Evolutionary conservation across 129 eudicot species (phyloP), one percentile per base, ranked within the genome.

Genomic region (Escallonia rubra): DNA sequence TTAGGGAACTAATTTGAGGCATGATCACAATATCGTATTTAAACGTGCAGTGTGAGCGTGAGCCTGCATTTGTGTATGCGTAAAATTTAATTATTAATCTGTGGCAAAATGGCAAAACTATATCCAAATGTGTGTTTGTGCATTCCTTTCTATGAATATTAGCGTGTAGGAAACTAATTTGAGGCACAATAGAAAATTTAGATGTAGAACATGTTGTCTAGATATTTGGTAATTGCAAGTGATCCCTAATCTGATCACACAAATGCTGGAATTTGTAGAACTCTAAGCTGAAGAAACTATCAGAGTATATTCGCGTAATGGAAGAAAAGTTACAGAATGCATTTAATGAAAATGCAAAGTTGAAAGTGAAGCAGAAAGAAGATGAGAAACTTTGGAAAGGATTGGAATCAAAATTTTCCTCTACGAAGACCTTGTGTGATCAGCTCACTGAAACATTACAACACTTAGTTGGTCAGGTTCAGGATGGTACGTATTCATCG

Each of bases 331-430:
- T 94, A 66, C 93, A 83, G 68, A 73, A 64, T 65, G 96, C 91
- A 55, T 84, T 78, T 73, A 90, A 94, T 74, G 97, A 94, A 78
- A 94, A 90, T 81, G 90, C 99, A 42, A 85, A 85, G 85, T 87
- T 90, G 45, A 89, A 85, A 77, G 96, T 87, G 84, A 89, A 75
- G 90, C 90, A 82, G 68, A 82, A 86, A 77, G 97, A 89, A 72
- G 97, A 89, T 59, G 93, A 94, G 80, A 94, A 90, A 80, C 97
- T 89, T 14, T 89, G 95, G 97, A 80, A 66, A 76, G 97, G 96
- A 70, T 72, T 94, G 68, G 99, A 94, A 72, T 94, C 96, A 14
- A 90, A 94, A 74, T 89, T 94, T 64, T 80, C 88, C 65, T 85
- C 89, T 5, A 86, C 99, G 52, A 90, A 94, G 85, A 79, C 93